Percentiles rank a stretch among this genome's conserved stretches.
Evolutionary conservation across 2,329 filamentous ascomycete genomes (phyloP).

Genomic region (Alternaria arbusti): DNA sequence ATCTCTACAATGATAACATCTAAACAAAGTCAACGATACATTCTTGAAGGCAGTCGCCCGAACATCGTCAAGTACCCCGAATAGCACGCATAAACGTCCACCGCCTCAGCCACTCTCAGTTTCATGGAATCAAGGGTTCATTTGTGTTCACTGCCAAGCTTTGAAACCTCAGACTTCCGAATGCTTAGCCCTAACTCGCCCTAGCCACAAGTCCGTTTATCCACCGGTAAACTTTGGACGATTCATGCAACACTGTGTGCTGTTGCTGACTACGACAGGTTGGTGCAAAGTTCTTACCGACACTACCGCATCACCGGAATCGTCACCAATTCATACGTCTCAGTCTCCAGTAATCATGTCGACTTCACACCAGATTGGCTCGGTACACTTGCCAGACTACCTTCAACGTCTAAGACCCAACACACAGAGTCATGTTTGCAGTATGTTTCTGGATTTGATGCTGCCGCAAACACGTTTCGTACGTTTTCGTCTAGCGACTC

Average conservation of each 20-base stretch:
- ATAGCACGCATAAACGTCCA: slow-evolving; percentile 7
- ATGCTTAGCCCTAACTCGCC: slow-evolving; percentile 30
- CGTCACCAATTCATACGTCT: background rate
- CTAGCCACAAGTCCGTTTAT: slow-evolving; percentile 3
- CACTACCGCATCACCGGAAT: background rate
- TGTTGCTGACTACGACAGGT: background rate
- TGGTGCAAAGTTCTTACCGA: background rate
- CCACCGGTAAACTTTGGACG: background rate
- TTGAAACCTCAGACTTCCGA: slow-evolving; percentile 19
- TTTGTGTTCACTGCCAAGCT: slow-evolving; percentile 36
- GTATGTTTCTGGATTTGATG: slow-evolving; percentile 23
- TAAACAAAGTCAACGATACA: background rate
- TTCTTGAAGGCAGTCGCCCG: background rate
- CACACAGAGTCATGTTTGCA: slow-evolving; percentile 3
- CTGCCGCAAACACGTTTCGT: slow-evolving; percentile 37
- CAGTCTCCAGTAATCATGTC: background rate
- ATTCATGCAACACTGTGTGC: background rate
- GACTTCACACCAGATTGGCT: background rate
- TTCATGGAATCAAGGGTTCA: slow-evolving; percentile 26
- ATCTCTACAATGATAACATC: background rate
- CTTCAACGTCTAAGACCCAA: background rate
- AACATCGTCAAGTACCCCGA: background rate
- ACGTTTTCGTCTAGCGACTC: slow-evolving; percentile 7
- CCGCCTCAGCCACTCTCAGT: slow-evolving; percentile 24
- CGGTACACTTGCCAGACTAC: slow-evolving; percentile 5